Evolutionary conservation across 2,329 filamentous ascomycete species (phyloP), one percentile per base, ranked within the genome.

Genomic region (Dichotomopilus funicola): DNA sequence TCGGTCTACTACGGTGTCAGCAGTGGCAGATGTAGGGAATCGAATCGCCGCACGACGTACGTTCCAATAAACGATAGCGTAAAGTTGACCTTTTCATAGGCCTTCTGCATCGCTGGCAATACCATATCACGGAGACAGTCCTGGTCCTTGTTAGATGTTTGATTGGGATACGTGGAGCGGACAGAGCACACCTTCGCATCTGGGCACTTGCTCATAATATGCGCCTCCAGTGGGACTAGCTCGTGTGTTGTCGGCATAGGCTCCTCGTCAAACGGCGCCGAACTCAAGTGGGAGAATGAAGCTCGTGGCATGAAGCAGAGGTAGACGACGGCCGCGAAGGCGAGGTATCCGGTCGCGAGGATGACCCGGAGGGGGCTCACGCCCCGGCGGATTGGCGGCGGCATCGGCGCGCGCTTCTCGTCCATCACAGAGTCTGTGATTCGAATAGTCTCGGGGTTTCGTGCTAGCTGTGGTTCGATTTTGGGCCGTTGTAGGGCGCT

Each of bases 181-280:
- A n/a, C 4, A 11, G 27, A 38, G 58, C 72, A 9, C 66, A 81
- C 79, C 70, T 79, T 80, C 2, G 94, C 91, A 71, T 99, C 94
- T 0, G 92, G 91, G 66, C 94, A 99, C 78, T 97, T 96, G 73
- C 85, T 89, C 86, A 97, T 99, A 64, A 97, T 94, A 70, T 97
- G 92, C 54, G 90, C 89, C 70, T 99, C 94, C 2, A 99, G 73
- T 4, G 90, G 88, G 4, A 97, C 87, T 56, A 57, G 51, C 7
- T 47, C 38, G 6, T 34, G 36, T 5, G 47, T 6, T 2, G 38
- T 19, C 4, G 35, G 31, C 2, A 35, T n/a, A 1, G 45, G 34
- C 8, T 9, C 27, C n/a, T 53, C 43, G n/a, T 42, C 12, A 7
- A n/a, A 36, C 33, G 7, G 50, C 13, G 27, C 7, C 1, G 13